Conservation (phyloP, 768 basidiomycete species). For the Crucibulum laeve region DNA sequence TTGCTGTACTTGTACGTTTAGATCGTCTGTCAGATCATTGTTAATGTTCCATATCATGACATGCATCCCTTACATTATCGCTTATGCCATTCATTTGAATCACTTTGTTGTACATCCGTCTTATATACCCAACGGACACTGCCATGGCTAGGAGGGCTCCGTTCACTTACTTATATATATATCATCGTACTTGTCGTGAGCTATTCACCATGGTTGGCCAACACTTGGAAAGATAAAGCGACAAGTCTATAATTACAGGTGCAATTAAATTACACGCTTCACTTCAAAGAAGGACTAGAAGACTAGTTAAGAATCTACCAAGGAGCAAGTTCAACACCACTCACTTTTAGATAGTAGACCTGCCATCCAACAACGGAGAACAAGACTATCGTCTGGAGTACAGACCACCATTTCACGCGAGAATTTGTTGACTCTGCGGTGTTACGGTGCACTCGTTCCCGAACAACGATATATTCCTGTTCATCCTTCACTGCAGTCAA, state of each 20-base stretch:
- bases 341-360: conserved; percentile 91
- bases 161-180: conserved; percentile 1
- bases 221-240: conserved; percentile 6
- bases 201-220: no score
- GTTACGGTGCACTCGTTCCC: conserved; percentile 89
- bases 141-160: background rate
- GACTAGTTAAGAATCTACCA: conserved; percentile 3
- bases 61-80: conserved; percentile 8
- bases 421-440: conserved; percentile 92
- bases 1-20: conserved; percentile 9
- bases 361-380: conserved; percentile 95
- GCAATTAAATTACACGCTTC: conserved; percentile 74
- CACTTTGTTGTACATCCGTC: conserved; percentile 2
- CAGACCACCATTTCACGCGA: conserved; percentile 99
- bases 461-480: conserved; percentile 96
- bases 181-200: no score
- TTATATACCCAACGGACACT: conserved; percentile 14
- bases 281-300: conserved; percentile 85
- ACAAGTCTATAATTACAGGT: background rate
- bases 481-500: conserved; percentile 93
- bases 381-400: conserved; percentile 82
- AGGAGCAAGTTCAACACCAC: conserved; percentile 13
- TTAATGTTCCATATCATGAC: conserved; percentile 8
- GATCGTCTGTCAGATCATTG: conserved; percentile 4
- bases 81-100: conserved; percentile 2